These are phyloP conservation scores for Conticribra guillardii DNA, from an alignment of 108 stramenopile species.

Conservation along the genomic window DNA sequence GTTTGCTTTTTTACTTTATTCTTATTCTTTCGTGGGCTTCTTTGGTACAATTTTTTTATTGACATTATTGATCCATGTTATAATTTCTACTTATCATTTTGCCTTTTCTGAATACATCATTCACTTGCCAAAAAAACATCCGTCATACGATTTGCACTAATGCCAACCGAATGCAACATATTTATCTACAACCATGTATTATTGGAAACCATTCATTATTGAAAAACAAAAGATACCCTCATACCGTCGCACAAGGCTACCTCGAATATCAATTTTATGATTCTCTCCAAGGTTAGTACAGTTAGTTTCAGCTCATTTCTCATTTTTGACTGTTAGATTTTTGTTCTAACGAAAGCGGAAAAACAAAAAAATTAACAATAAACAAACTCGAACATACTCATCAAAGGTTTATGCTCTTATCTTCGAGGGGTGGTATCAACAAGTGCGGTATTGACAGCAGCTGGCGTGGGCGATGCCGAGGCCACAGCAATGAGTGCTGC, in stretches of 20 bases:
- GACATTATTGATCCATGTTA: not conserved
- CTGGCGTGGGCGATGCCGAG: constrained; percentile 89
- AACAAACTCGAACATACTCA: no score
- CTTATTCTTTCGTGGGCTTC: not conserved
- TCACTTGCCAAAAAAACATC: not conserved
- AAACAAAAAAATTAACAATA: no score
- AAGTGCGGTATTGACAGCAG: constrained; percentile 80
- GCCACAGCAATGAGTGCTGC: constrained; percentile 88
- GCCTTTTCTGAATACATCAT: no score
- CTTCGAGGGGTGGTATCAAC: constrained; percentile 89
- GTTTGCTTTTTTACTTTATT: not conserved
- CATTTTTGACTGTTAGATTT: no score
- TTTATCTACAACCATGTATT: no score
- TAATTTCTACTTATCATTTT: not conserved
- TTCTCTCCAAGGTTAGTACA: constrained; percentile 91
- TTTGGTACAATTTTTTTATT: not conserved
- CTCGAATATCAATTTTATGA: constrained; percentile 92
- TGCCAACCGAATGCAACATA: no score
- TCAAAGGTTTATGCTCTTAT: constrained; percentile 94
- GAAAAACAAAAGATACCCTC: constrained; percentile 77
- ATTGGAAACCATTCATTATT: no score
- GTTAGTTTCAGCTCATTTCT: no score
- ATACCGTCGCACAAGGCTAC: constrained; percentile 75
- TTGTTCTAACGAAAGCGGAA: no score
- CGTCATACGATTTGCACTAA: no score